Conservation (phyloP, 2,329 filamentous ascomycete genomes). For the Pseudopithomyces chartarum region DNA sequence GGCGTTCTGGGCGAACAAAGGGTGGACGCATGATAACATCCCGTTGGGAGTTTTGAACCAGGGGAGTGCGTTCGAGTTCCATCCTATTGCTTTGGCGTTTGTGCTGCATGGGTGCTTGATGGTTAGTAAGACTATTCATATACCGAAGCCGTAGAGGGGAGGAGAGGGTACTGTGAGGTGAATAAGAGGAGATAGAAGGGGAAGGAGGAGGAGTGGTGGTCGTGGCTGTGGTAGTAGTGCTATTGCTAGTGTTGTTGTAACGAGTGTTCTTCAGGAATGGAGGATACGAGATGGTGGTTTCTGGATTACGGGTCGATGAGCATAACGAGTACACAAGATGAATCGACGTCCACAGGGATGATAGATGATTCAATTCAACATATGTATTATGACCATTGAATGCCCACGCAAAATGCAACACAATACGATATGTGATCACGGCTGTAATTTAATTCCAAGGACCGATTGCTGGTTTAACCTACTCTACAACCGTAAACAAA, state of each 20-base stretch:
- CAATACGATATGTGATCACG: too few relatives aligned
- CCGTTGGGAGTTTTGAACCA: conserved; percentile 73
- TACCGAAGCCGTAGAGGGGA: conserved; percentile 74
- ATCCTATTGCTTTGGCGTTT: conserved; percentile 81
- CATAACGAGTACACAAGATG: not conserved
- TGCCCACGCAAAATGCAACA: too few relatives aligned
- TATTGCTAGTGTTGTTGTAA: not conserved
- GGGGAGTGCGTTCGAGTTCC: conserved; percentile 77
- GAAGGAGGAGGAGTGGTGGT: not conserved
- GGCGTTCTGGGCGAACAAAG: conserved; percentile 84
- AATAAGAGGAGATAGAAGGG: not conserved
- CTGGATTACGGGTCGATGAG: not conserved
- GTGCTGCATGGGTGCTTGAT: conserved; percentile 89
- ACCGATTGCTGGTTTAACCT: too few relatives aligned
- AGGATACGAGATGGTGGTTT: not conserved
- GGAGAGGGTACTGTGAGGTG: not conserved
- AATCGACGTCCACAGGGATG: not conserved
- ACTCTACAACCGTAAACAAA: too few relatives aligned
- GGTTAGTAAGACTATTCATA: conserved; percentile 92
- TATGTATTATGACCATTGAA: not conserved
- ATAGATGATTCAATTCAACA: not conserved
- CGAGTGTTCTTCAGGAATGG: not conserved
- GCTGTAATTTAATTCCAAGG: too few relatives aligned
- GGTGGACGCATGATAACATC: conserved; percentile 79
- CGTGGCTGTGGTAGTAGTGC: too few relatives aligned